phyloP scores from a whole-genome alignment of 345 rosid species.

The Arabidopsis arenosa region DNA sequence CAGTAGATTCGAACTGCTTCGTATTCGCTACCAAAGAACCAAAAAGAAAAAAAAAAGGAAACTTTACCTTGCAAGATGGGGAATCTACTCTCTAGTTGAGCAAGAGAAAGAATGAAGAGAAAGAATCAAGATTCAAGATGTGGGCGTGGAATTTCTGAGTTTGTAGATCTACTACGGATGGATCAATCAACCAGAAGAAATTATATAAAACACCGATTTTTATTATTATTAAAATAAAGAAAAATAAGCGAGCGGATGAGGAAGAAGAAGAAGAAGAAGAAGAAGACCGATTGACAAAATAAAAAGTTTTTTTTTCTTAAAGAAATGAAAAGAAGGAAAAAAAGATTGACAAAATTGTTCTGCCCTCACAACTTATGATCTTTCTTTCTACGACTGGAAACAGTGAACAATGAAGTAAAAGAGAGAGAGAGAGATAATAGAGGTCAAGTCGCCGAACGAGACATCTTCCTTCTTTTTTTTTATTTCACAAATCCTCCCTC shows the following conservation, averaged over 20 bases:
- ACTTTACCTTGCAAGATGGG: slow-evolving; percentile 47
- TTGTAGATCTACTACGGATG: slow-evolving; percentile 55
- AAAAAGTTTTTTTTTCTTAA: too few species aligned
- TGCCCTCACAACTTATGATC: too few species aligned
- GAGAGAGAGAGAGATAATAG: too few species aligned
- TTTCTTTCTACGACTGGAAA: too few species aligned
- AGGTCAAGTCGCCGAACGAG: too few species aligned
- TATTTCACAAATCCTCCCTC: too few species aligned
- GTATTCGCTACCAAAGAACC: background rate
- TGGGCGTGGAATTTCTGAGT: slow-evolving; percentile 39
- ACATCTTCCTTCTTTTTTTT: too few species aligned
- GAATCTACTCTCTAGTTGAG: background rate
- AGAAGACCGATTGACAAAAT: slow-evolving; percentile 9
- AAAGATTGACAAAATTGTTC: too few species aligned
- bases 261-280: slow-evolving; percentile 5
- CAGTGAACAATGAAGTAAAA: too few species aligned
- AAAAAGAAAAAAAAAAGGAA: background rate
- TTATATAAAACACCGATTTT: too few species aligned
- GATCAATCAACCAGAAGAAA: slow-evolving; percentile 47
- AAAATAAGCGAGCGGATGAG: slow-evolving; percentile 28
- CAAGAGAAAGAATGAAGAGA: slow-evolving; percentile 36
- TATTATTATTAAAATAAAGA: too few species aligned
- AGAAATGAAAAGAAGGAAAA: too few species aligned
- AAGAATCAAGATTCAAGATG: slow-evolving; percentile 32
- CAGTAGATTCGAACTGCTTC: background rate